phyloP scores from a whole-genome alignment of 1,284 basidiomycete genomes.

The Inonotus obliquus region DNA sequence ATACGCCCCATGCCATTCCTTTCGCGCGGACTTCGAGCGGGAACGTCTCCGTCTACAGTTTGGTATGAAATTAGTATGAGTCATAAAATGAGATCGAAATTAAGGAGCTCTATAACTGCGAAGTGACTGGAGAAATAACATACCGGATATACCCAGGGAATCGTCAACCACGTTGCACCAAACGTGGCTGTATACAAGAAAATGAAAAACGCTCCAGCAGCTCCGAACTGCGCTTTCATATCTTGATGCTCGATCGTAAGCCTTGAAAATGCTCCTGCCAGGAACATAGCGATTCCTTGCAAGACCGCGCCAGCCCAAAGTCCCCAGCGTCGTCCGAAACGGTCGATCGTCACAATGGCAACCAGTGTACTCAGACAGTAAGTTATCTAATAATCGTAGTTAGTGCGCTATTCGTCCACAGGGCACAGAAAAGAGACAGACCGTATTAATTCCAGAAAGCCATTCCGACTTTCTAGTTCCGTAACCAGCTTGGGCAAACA shows the following conservation, averaged over 20 bases:
- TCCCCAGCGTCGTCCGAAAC: conserved; percentile 43
- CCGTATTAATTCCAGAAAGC: conserved; percentile 44
- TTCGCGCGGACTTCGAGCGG: conserved; percentile 58
- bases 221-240: conserved; percentile 39
- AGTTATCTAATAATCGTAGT: conserved; percentile 31
- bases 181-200: conserved; percentile 45
- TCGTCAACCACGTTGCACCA: conserved; percentile 55
- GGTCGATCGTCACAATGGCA: conserved; percentile 43
- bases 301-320: conserved; percentile 42
- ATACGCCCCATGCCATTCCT: conserved; percentile 49
- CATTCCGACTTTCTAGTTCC: conserved; percentile 41
- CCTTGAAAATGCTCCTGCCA: conserved; percentile 42
- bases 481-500: conserved; percentile 45
- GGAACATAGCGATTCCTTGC: conserved; percentile 35
- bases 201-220: conserved; percentile 44
- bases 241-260: conserved; percentile 41
- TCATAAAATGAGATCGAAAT: conserved; percentile 25
- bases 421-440: conserved; percentile 21
- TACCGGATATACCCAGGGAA: conserved; percentile 43
- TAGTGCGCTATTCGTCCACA: not conserved
- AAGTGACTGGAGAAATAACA: not conserved
- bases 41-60: conserved; percentile 46
- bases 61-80: conserved; percentile 18
- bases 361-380: conserved; percentile 43
- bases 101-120: not conserved